Base-by-base conservation (phyloP, 148 eudicot genomes). In the Cornus kousa region DNA sequence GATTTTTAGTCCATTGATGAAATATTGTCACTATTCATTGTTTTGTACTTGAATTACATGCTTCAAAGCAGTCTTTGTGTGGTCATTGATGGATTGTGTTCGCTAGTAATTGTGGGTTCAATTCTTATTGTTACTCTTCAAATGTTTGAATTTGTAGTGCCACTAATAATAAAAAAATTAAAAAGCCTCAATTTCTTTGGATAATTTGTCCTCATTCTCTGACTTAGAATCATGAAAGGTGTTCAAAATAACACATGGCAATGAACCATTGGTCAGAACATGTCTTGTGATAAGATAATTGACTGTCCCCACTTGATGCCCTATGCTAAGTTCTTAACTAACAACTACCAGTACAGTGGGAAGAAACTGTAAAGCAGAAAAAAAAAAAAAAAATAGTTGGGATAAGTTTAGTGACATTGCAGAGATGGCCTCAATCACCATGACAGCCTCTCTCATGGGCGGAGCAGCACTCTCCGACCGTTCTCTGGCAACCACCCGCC, bases 351-450 rank as follows among this genome's bases (percentile, higher is more conserved):
- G 9, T 19, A n/a, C 9, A 17, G 5, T 20, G 65, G 5, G n/a
- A 60, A 5, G n/a, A 60, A 20, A 60, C n/a, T 13, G n/a, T 50
- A 60, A 16, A 37, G 23, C 20, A 16, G n/a, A 5, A 2, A 5
- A 24, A 67, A 55, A 24, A 67, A 55, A 76, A 9, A 33, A 69
- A 28, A 76, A 9, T 22, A 69, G 23, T 37, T 39, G 31, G 14
- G 37, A 64, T n/a, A 7, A n/a, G 0, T 35, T 74, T 24, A 20
- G 8, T 1, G 4, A 2, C 11, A 73, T 23, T 59, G 68, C 23
- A 74, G 32, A 80, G 77, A 87, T 87, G 90, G 88, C 90, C 24
- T 87, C 88, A 70, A 68, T 83, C 22, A 85, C 68, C 43, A 81
- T 85, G 86, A 23, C 86, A 83, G 79, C 79, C 75, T 59, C 79